Percentiles rank a stretch among this genome's conserved stretches.
Conservation (phyloP, 129 eudicot genomes). For the Flaveria brownii region DNA sequence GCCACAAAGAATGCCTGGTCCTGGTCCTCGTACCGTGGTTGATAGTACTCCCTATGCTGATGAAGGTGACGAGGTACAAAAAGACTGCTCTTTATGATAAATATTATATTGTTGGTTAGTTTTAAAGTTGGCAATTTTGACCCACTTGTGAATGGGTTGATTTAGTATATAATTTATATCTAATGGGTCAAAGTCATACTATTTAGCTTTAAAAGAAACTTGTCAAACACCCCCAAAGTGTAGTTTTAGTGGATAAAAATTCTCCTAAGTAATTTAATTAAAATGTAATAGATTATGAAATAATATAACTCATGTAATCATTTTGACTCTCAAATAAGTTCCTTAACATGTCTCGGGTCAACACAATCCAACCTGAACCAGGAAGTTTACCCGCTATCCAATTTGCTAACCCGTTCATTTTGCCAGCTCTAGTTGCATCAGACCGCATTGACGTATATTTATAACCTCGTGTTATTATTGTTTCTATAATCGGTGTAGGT, state of each 20-base stretch:
- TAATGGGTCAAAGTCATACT: background rate
- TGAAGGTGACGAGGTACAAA: constrained; percentile 94
- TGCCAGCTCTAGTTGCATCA: background rate
- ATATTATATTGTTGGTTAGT: background rate
- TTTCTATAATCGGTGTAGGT: constrained; percentile 49
- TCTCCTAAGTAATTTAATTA: no score
- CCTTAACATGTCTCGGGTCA: background rate
- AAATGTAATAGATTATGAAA: background rate
- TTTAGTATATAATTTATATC: background rate
- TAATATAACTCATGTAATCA: background rate
- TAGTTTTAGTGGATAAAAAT: background rate
- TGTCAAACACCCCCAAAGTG: background rate
- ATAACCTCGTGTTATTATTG: background rate
- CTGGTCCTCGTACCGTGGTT: constrained; percentile 33
- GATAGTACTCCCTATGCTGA: constrained; percentile 76
- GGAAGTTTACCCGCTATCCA: background rate
- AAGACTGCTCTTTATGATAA: background rate
- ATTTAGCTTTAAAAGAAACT: background rate
- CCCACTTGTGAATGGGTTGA: background rate
- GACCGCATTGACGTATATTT: background rate
- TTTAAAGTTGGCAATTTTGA: background rate
- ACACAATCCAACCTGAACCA: background rate
- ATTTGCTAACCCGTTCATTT: background rate
- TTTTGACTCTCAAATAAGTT: background rate
- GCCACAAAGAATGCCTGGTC: constrained; percentile 48